Base-by-base conservation (phyloP, 352 stramenopile genomes). In the Peronospora belbahrii region DNA sequence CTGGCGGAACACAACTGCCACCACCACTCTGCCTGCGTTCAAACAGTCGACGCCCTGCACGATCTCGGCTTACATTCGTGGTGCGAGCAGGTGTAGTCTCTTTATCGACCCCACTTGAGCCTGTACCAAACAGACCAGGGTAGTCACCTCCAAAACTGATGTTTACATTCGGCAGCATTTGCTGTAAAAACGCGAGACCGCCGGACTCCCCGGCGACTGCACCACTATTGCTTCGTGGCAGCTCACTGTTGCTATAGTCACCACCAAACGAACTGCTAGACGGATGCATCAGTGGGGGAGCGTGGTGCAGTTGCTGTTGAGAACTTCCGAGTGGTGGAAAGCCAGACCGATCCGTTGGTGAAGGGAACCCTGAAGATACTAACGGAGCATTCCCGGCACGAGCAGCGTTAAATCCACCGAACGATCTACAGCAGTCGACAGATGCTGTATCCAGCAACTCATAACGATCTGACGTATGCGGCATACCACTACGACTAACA, bases 91-190 rank as follows among this genome's bases (percentile, higher is more conserved):
- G 33, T 4, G 50, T 48, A 4, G 18, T 41, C 0, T 44, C 30
- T 31, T 23, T 22, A 18, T 25, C 45, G 42, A 64, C 15, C 20
- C 22, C 52, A 15, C 28, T 53, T 14, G 50, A 33, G 20, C 33
- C 45, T 19, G 34, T 10, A 9, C 43, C 50, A 15, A 46, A 30
- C n/a, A 55, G 13, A 20, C 43, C 66, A 10, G 62, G 51, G 33
- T 81, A 88, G 34, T 89, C 74, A 14, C 75, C 74, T n/a, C 80
- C 78, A 41, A 75, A 87, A 63, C 80, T 92, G 41, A 92, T 92
- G 63, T 92, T 89, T 22, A 92, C 80, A 43, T 92, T 92, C 7
- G 80, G 80, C 13, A 92, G 72, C 80, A 92, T 92, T 48, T 88
- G 74, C 70, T 92, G 80, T 20, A 92, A 59, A 52, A 89, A 92